Conservation (phyloP, 495 filamentous ascomycete genomes). For the Penicillium mononematosum region DNA sequence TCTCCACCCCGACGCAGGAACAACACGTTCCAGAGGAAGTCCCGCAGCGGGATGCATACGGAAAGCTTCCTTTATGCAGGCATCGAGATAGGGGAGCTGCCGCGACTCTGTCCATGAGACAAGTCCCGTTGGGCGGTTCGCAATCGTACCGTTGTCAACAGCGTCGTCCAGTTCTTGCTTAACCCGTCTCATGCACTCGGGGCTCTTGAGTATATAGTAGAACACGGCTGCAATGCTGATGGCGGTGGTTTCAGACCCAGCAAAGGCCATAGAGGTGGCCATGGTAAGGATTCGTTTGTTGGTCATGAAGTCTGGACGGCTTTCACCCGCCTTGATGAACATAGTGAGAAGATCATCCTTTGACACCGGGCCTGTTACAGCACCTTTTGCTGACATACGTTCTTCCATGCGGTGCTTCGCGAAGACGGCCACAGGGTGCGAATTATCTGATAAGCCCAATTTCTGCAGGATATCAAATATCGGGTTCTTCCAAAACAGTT, state of each 20-base stretch:
- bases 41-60: conserved; percentile 61
- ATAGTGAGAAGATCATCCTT: conserved; percentile 46
- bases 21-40: conserved; percentile 49
- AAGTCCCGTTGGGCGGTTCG: conserved; percentile 50
- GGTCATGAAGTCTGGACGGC: conserved; percentile 62
- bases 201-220: conserved; percentile 62
- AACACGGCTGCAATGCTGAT: conserved; percentile 62
- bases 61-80: conserved; percentile 67
- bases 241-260: conserved; percentile 64
- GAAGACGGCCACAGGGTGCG: conserved; percentile 17
- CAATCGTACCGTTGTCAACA: conserved; percentile 35
- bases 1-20: neutral
- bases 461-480: conserved; percentile 26
- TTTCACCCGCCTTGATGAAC: conserved; percentile 46
- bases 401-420: conserved; percentile 51
- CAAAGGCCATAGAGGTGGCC: conserved; percentile 56
- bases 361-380: conserved; percentile 25
- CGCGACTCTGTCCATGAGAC: conserved; percentile 61
- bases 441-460: conserved; percentile 34
- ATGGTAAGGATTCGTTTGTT: conserved; percentile 63
- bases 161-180: conserved; percentile 55
- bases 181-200: conserved; percentile 41
- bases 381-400: conserved; percentile 17
- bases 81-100: conserved; percentile 60
- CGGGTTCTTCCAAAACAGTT: conserved; percentile 8